These are phyloP conservation scores for Setomelanomma holmii DNA, from an alignment of 2,329 filamentous ascomycete genomes.

Conservation along the genomic window DNA sequence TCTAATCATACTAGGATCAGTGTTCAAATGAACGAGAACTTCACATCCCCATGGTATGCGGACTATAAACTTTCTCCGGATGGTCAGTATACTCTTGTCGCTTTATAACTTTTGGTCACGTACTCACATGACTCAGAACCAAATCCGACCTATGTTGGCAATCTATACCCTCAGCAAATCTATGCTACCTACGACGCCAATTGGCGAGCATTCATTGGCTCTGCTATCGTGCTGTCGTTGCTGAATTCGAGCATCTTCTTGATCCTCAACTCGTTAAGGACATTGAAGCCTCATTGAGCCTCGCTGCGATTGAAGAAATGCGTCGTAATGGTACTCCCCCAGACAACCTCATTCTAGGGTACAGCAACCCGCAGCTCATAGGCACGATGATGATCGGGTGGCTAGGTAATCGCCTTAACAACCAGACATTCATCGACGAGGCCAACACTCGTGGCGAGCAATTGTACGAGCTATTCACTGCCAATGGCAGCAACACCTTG, in stretches of 20 bases:
- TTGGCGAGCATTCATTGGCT: slow-evolving; percentile 50
- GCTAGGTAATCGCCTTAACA: slow-evolving; percentile 51
- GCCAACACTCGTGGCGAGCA: slow-evolving; percentile 45
- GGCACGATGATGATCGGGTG: slow-evolving; percentile 51
- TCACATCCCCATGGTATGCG: slow-evolving; percentile 52
- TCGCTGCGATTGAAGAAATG: slow-evolving; percentile 50
- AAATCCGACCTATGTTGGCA: slow-evolving; percentile 35
- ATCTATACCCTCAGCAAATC: slow-evolving; percentile 44
- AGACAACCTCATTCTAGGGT: slow-evolving; percentile 51
- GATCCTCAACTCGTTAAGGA: slow-evolving; percentile 38
- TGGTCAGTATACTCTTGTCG: neutral
- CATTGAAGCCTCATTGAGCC: slow-evolving; percentile 49
- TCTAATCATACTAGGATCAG: slow-evolving; percentile 14
- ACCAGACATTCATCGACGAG: slow-evolving; percentile 47
- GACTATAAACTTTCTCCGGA: slow-evolving; percentile 53
- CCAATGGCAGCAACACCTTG: slow-evolving; percentile 42
- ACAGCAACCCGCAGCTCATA: slow-evolving; percentile 55
- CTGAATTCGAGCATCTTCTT: slow-evolving; percentile 45
- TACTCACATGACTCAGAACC: slow-evolving; percentile 29
- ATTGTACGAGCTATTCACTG: slow-evolving; percentile 27
- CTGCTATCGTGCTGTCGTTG: slow-evolving; percentile 48
- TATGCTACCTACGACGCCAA: slow-evolving; percentile 36
- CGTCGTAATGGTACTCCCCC: slow-evolving; percentile 52
- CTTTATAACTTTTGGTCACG: too few relatives aligned
- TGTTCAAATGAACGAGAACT: slow-evolving; percentile 48